phyloP scores from a whole-genome alignment of 352 stramenopile species.

The Phytopythium oedochilum region DNA sequence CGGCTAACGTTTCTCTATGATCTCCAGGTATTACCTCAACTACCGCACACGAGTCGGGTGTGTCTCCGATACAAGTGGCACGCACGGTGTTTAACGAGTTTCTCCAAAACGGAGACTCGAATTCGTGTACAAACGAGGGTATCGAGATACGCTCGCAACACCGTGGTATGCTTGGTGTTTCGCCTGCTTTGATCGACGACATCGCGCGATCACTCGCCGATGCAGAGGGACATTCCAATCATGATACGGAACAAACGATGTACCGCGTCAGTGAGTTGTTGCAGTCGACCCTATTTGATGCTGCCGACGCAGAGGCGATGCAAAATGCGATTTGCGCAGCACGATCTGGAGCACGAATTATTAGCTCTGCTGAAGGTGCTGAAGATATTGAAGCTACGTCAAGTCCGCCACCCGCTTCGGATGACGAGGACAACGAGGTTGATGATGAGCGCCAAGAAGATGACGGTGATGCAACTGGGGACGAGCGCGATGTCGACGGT shows the following conservation, averaged over 20 bases:
- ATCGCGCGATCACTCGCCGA: constrained; percentile 10
- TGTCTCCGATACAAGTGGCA: constrained; percentile 9
- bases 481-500: constrained; percentile 16
- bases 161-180: constrained; percentile 11
- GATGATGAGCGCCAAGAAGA: constrained; percentile 2
- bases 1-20: not conserved
- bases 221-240: constrained; percentile 1
- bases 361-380: not conserved
- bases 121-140: not conserved
- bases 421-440: constrained; percentile 22
- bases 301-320: constrained; percentile 48
- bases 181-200: constrained; percentile 20
- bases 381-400: constrained; percentile 5
- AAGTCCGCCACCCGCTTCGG: constrained; percentile 3
- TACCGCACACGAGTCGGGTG: not conserved
- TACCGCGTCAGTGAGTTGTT: constrained; percentile 3
- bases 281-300: constrained; percentile 39
- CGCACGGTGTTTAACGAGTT: constrained; percentile 15
- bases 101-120: not conserved
- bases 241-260: constrained; percentile 6
- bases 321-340: constrained; percentile 25
- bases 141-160: not conserved
- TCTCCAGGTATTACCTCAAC: not conserved
- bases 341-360: not conserved
- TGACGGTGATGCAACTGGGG: constrained; percentile 35